A percentile compares a stretch with the other conserved stretches of the same genome.
Evolutionary conservation across 768 basidiomycete species (phyloP).

Genomic region (Russula earlei): DNA sequence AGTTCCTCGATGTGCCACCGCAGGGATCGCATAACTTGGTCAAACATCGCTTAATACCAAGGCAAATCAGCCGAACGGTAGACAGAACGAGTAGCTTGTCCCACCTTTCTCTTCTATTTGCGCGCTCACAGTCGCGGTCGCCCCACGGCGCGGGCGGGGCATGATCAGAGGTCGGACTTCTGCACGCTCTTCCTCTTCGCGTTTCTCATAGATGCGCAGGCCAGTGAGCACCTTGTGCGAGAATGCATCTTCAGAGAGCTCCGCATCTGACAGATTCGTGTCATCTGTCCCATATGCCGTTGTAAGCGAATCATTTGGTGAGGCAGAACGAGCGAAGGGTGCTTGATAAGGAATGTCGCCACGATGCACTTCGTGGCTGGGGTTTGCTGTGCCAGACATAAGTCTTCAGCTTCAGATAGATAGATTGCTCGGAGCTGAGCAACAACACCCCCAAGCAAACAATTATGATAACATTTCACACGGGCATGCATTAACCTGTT

Average conservation of each 20-base stretch:
- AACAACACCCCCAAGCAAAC: no score
- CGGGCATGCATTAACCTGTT: no score
- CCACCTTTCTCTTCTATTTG: slow-evolving; percentile 33
- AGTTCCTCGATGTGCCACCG: slow-evolving; percentile 30
- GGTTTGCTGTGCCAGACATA: slow-evolving; percentile 9
- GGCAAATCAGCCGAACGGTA: not conserved
- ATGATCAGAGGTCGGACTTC: slow-evolving; percentile 27
- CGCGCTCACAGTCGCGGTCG: slow-evolving; percentile 20
- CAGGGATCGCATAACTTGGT: slow-evolving; percentile 32
- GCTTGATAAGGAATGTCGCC: slow-evolving; percentile 32
- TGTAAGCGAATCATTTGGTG: slow-evolving; percentile 39
- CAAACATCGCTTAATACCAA: slow-evolving; percentile 27
- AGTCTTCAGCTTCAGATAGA: not conserved
- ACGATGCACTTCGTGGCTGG: slow-evolving; percentile 18
- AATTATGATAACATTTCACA: no score
- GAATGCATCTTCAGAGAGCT: slow-evolving; percentile 32
- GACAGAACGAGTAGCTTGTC: not conserved
- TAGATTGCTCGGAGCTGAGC: no score
- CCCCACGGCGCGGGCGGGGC: slow-evolving; percentile 21
- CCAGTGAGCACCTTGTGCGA: slow-evolving; percentile 28
- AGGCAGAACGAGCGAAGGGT: slow-evolving; percentile 37
- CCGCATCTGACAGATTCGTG: slow-evolving; percentile 34
- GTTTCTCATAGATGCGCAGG: slow-evolving; percentile 29
- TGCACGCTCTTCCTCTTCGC: slow-evolving; percentile 31
- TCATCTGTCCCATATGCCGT: slow-evolving; percentile 40